Base-by-base conservation (phyloP, 441 rosid species). In the Syzygium syzygioides region DNA sequence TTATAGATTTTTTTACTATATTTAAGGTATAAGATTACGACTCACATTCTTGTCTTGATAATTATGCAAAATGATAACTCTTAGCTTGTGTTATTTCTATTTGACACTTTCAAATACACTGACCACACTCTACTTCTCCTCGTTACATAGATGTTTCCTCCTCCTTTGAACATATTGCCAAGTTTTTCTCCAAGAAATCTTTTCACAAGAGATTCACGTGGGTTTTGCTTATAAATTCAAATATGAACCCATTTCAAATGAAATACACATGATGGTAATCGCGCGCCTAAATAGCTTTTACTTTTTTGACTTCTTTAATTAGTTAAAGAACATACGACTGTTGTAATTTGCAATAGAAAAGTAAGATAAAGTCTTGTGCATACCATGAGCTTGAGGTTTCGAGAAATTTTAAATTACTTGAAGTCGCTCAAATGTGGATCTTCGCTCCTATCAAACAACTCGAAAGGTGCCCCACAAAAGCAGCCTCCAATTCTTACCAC, bases 401-500 rank as follows among this genome's bases (percentile, higher is more conserved):
- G 4, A 41, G n/a, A 41, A 34, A 37, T 41, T 34, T 71, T 23
- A 23, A 76, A 76, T 15, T 20, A 20, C 15, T 20, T 23, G 50
- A 3, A 37, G 28, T 71, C 52, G 52, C 50, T 71, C 50, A 71
- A 23, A 37, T 71, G 50, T 37, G 50, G 52, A 71, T 71, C 52
- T 37, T 71, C 37, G 83, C 28, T 37, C 83, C n/a, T 37, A 71
- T 6, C n/a, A 41, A 41, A 7, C 52, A 23, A 45, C 52, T 76
- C 28, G 80, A 68, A 68, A 68, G 80, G 93, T 89, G 91, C 93
- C 93, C 90, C 87, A 52, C 32, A 85, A 90, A 89, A 90, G 89
- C 34, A 87, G 48, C 86, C 59, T 55, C 23, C 86, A 28, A 48
- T 68, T 79, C 85, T 91, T 76, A 86, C 93, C 93, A 91, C 91